A percentile compares a stretch with the other conserved stretches of the same genome.
Evolutionary conservation across 371 early-diverging fungal species (phyloP).

Genomic region (Mucor indicus): DNA sequence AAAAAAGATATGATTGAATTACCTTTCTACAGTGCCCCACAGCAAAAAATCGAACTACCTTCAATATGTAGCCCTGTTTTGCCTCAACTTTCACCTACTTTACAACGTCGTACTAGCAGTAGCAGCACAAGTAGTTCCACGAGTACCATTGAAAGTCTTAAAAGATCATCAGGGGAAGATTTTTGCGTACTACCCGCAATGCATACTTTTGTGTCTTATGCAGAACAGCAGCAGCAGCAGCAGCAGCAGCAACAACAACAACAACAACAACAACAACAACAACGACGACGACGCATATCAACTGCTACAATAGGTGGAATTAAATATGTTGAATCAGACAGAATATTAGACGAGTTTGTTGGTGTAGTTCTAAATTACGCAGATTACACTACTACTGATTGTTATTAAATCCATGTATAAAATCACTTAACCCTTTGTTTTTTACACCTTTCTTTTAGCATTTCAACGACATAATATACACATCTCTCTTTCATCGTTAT

Average conservation of each 20-base stretch:
- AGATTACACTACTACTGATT: too few relatives aligned
- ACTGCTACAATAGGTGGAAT: slow-evolving; percentile 26
- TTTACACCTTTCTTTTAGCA: too few relatives aligned
- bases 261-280: too few relatives aligned
- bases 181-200: slow-evolving; percentile 24
- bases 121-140: slow-evolving; percentile 32
- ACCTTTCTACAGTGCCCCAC: slow-evolving; percentile 42
- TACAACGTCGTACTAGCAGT: slow-evolving; percentile 39
- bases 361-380: slow-evolving; percentile 32
- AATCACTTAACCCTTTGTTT: too few relatives aligned
- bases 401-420: too few relatives aligned
- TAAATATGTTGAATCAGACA: slow-evolving; percentile 26
- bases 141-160: slow-evolving; percentile 17
- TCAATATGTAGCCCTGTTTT: slow-evolving; percentile 33
- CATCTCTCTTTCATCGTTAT: too few relatives aligned
- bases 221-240: too few relatives aligned
- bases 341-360: slow-evolving; percentile 30
- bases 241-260: too few relatives aligned
- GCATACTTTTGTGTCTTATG: slow-evolving; percentile 26
- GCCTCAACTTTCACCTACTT: slow-evolving; percentile 34
- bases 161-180: slow-evolving; percentile 1
- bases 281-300: too few relatives aligned
- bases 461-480: too few relatives aligned
- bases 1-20: slow-evolving; percentile 23
- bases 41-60: slow-evolving; percentile 45